phyloP scores from a whole-genome alignment of 139 green algal species.

The Chlamydomonas schloesseri region DNA sequence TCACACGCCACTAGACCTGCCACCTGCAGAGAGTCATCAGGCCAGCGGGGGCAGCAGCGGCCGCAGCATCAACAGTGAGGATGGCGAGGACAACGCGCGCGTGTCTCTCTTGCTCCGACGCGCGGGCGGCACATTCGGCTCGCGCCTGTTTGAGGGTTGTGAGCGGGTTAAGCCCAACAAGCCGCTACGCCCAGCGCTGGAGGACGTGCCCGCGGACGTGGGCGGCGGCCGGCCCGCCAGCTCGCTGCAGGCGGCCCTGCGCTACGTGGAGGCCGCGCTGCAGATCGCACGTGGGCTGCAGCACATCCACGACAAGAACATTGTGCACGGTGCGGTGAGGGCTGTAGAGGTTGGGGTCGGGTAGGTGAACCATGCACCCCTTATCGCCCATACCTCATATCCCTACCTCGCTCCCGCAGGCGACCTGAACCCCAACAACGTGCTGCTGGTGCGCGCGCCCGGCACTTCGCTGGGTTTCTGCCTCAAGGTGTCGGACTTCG shows the following conservation, averaged over 20 bases:
- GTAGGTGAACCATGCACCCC: too few relatives aligned
- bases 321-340: constrained; percentile 46
- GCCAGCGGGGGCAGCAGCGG: too few relatives aligned
- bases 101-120: too few relatives aligned
- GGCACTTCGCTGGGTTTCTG: constrained; percentile 9
- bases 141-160: too few relatives aligned
- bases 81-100: too few relatives aligned
- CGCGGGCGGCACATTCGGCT: too few relatives aligned
- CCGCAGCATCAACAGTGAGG: too few relatives aligned
- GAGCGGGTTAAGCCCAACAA: too few relatives aligned
- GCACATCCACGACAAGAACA: constrained; percentile 60
- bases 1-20: too few relatives aligned
- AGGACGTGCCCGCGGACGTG: background rate
- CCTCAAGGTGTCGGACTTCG: constrained; percentile 48
- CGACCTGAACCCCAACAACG: constrained; percentile 56
- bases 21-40: too few relatives aligned
- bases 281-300: constrained; percentile 51
- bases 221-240: background rate
- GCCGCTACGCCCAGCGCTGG: background rate
- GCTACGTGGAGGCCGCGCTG: constrained; percentile 38
- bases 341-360: background rate
- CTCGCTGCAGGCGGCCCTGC: constrained; percentile 10
- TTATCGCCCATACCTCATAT: background rate
- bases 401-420: background rate
- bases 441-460: constrained; percentile 29